Conservation (phyloP, 768 basidiomycete genomes). For the Macrolepiota albuminosa region DNA sequence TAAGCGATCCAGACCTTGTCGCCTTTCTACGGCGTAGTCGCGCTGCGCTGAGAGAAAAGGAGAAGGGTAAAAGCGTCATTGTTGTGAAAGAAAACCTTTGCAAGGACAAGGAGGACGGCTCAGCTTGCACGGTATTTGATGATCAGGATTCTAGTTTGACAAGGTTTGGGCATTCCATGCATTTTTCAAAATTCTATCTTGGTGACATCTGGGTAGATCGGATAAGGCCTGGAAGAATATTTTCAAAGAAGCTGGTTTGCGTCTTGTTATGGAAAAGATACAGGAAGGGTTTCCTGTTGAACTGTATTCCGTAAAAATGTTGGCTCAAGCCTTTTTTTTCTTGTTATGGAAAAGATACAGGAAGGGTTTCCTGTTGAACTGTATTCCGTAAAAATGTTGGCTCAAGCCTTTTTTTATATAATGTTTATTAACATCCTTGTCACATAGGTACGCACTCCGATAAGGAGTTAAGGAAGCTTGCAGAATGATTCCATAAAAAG, state of each 20-base stretch:
- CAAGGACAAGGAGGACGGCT: conserved; percentile 45
- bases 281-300: conserved; percentile 83
- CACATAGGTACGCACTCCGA: conserved; percentile 53
- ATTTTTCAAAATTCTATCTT: neutral
- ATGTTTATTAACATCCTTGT: conserved; percentile 1
- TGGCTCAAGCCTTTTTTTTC: conserved; percentile 18
- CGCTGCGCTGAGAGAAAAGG: conserved; percentile 48
- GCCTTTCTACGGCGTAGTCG: conserved; percentile 66
- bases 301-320: conserved; percentile 87
- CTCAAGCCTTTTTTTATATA: neutral
- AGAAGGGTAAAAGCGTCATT: conserved; percentile 51
- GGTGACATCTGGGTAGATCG: conserved; percentile 47
- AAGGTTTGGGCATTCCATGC: conserved; percentile 41
- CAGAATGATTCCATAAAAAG: neutral
- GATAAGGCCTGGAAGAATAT: conserved; percentile 75
- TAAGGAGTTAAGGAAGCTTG: conserved; percentile 18
- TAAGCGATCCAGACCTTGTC: conserved; percentile 72
- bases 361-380: conserved; percentile 77
- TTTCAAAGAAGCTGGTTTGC: conserved; percentile 72
- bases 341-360: conserved; percentile 76
- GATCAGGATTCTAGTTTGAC: conserved; percentile 88
- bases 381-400: conserved; percentile 84
- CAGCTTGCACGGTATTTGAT: conserved; percentile 61
- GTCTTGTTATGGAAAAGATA: conserved; percentile 64
- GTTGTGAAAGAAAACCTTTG: conserved; percentile 93